Evolutionary conservation across 78 protist species (phyloP).

Genomic region (Chrysochromulina parva): DNA sequence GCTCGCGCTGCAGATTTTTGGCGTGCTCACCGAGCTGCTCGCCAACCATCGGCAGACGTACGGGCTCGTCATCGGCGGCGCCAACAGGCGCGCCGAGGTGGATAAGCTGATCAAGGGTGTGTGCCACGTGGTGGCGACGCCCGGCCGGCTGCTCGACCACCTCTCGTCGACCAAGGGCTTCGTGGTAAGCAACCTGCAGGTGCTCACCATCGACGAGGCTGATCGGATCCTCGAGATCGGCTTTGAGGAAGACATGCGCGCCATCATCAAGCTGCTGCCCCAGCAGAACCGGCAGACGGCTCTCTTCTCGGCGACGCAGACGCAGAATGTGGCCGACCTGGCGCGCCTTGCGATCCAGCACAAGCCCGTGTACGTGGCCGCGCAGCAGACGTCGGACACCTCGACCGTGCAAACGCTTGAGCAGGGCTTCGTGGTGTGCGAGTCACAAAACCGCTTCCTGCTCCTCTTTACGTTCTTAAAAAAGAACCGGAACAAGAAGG

Average conservation of each 20-base stretch:
- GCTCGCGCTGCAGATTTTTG: constrained; percentile 92
- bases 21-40: constrained; percentile 72
- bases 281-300: constrained; percentile 86
- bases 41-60: constrained; percentile 72
- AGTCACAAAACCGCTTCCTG: constrained; percentile 85
- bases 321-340: constrained; percentile 88
- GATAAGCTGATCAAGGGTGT: constrained; percentile 91
- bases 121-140: constrained; percentile 95
- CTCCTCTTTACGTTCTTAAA: constrained; percentile 96
- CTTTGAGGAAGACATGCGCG: constrained; percentile 94
- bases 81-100: constrained; percentile 75
- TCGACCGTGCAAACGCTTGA: constrained; percentile 19
- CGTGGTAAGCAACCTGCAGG: constrained; percentile 77
- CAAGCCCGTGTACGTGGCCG: constrained; percentile 31
- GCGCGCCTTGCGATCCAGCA: constrained; percentile 70
- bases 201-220: constrained; percentile 97
- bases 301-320: constrained; percentile 98
- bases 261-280: constrained; percentile 90
- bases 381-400: background rate
- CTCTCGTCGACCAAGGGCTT: constrained; percentile 78
- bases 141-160: constrained; percentile 99
- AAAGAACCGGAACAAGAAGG: constrained; percentile 81
- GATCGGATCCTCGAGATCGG: constrained; percentile 95
- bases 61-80: constrained; percentile 94
- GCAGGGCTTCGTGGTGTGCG: constrained; percentile 94